A percentile compares a stretch with the other conserved stretches of the same genome.
Conservation (phyloP, 768 basidiomycete species). For the Agaricus blazei region DNA sequence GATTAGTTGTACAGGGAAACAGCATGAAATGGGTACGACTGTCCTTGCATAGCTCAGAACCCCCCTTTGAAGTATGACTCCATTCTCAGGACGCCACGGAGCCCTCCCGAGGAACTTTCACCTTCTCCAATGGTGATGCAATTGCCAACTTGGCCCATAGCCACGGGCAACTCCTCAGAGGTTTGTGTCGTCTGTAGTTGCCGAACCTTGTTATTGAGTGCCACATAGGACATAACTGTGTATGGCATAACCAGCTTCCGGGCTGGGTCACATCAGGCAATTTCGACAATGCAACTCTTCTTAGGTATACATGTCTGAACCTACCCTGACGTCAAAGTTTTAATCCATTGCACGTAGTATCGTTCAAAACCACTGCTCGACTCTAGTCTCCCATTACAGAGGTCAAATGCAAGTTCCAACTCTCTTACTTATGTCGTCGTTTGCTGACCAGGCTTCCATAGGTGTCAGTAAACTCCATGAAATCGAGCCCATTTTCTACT, state of each 20-base stretch:
- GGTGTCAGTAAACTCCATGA: constrained; percentile 13
- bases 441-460: not conserved
- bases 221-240: constrained; percentile 36
- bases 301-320: constrained; percentile 6
- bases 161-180: constrained; percentile 43
- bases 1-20: constrained; percentile 24
- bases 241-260: constrained; percentile 52
- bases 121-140: constrained; percentile 40
- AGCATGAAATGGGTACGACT: constrained; percentile 45
- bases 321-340: not conserved
- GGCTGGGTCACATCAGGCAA: constrained; percentile 40
- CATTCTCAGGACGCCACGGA: constrained; percentile 42
- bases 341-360: constrained; percentile 18
- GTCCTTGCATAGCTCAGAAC: not conserved
- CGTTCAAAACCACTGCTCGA: constrained; percentile 43
- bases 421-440: not conserved
- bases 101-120: constrained; percentile 43
- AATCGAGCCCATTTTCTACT: not conserved
- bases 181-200: constrained; percentile 13
- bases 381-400: constrained; percentile 45
- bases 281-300: constrained; percentile 19
- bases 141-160: constrained; percentile 40
- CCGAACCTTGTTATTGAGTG: not conserved
- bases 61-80: too few species aligned
- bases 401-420: constrained; percentile 37